A percentile compares a stretch with the other conserved stretches of the same genome.
phyloP scores from a whole-genome alignment of 441 rosid genomes.

The Gossypium schwendimanii region DNA sequence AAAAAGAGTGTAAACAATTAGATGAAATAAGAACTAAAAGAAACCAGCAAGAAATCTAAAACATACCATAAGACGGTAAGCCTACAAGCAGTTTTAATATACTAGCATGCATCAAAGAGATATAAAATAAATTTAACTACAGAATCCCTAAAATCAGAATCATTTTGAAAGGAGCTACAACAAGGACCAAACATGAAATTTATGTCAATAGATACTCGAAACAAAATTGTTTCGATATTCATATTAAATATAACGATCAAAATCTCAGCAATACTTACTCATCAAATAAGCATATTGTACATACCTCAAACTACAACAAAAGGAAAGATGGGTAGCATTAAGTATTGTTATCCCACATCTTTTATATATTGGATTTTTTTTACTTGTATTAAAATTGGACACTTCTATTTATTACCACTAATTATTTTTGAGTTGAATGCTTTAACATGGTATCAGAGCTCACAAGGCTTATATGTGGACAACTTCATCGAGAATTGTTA shows the following conservation, averaged over 20 bases:
- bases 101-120: not conserved
- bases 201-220: not conserved
- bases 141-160: not conserved
- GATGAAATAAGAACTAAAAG: not conserved
- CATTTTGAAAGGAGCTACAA: not conserved
- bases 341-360: not conserved
- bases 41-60: not conserved
- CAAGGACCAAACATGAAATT: not conserved
- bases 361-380: not conserved
- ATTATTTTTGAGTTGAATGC: too few relatives aligned
- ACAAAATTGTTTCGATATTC: not conserved
- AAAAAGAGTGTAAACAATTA: not conserved
- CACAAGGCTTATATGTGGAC: too few relatives aligned
- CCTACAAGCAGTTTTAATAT: not conserved
- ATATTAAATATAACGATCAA: not conserved
- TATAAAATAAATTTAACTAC: not conserved
- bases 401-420: too few relatives aligned
- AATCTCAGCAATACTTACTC: not conserved
- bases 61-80: not conserved
- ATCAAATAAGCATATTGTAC: not conserved
- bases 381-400: too few relatives aligned
- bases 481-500: too few relatives aligned
- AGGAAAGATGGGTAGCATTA: too few relatives aligned
- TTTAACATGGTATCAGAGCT: too few relatives aligned
- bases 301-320: not conserved